A percentile compares a stretch with the other conserved stretches of the same genome.
Evolutionary conservation across 2,329 filamentous ascomycete genomes (phyloP).

Genomic region (Hymenoscyphus salicellus): DNA sequence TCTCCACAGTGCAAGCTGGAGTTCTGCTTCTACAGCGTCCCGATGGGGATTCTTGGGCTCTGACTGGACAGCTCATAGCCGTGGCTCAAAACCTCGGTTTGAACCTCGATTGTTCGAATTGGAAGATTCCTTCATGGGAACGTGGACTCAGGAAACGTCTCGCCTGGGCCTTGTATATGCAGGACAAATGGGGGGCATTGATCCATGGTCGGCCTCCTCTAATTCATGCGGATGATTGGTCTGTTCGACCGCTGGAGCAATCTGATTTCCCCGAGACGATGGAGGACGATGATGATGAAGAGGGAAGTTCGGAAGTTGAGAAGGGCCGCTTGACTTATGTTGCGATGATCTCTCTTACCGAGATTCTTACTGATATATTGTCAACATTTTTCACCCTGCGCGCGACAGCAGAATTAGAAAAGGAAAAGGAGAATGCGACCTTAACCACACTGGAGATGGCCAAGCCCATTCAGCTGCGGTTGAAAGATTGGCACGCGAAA

Average conservation of each 20-base stretch:
- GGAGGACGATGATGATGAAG: slow-evolving; percentile 30
- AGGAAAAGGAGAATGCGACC: slow-evolving; percentile 26
- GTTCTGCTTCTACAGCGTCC: slow-evolving; percentile 71
- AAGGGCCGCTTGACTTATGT: slow-evolving; percentile 48
- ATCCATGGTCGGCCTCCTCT: slow-evolving; percentile 62
- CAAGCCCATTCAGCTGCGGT: slow-evolving; percentile 45
- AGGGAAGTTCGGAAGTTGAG: slow-evolving; percentile 43
- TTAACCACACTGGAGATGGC: slow-evolving; percentile 44
- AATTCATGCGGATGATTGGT: slow-evolving; percentile 54
- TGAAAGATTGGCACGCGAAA: slow-evolving; percentile 47
- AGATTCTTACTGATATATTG: slow-evolving; percentile 51
- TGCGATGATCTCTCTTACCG: slow-evolving; percentile 49
- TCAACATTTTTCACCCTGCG: slow-evolving; percentile 45
- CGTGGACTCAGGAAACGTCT: slow-evolving; percentile 79
- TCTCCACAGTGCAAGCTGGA: slow-evolving; percentile 76
- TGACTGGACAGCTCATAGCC: slow-evolving; percentile 84
- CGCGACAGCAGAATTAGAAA: slow-evolving; percentile 25
- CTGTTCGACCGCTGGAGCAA: slow-evolving; percentile 44
- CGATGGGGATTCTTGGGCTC: slow-evolving; percentile 75
- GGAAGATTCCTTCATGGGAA: slow-evolving; percentile 88
- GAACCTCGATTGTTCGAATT: slow-evolving; percentile 80
- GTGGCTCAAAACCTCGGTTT: slow-evolving; percentile 84
- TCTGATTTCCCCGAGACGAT: slow-evolving; percentile 44
- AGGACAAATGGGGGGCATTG: slow-evolving; percentile 87
- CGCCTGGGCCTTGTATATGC: slow-evolving; percentile 90